Evolutionary conservation across 2,329 filamentous ascomycete species (phyloP), one percentile per base, ranked within the genome.

Genomic region (Colletotrichum chlorophyti): DNA sequence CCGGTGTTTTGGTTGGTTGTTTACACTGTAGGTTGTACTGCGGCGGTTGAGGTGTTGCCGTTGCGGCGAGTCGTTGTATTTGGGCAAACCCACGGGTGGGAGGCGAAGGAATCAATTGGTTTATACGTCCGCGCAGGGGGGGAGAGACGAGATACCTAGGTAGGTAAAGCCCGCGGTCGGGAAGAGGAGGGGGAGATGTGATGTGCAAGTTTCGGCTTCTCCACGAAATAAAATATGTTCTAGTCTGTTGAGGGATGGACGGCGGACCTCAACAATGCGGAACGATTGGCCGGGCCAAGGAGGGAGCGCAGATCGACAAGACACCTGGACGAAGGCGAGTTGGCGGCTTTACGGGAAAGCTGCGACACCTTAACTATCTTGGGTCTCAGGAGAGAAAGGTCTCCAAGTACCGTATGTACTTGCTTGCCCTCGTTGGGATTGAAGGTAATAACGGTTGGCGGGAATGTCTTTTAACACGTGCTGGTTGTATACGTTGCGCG

Each of bases 91-190:
- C 60, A 62, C 60, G 60, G 26, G 60, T 26, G 41, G 50, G 38
- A 62, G 55, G 49, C 60, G 57, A 62, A 24, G 41, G 45, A 48
- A 40, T 32, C 50, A 37, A 62, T 62, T 60, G 60, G 55, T 40
- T 57, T 45, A 55, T 49, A 55, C 54, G 31, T n/a, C 32, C 34
- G n/a, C 32, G 8, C n/a, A 24, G 23, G 26, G 19, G 41, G 41
- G 26, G 21, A 29, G 41, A n/a, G 41, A 10, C 26, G n/a, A n/a
- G n/a, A n/a, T n/a, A n/a, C n/a, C n/a, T 29, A 31, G 42, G 42
- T 19, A 19, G 31, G 23, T 19, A 24, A 31, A 21, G 10, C 24
- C n/a, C 21, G 37, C 24, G 34, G 10, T 21, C 32, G 49, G 27
- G 32, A 24, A n/a, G 8, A 26, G 40, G 9, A 8, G 27, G 21